Conservation (phyloP, 306 rosid genomes). For the Citrullus mucosospermus region DNA sequence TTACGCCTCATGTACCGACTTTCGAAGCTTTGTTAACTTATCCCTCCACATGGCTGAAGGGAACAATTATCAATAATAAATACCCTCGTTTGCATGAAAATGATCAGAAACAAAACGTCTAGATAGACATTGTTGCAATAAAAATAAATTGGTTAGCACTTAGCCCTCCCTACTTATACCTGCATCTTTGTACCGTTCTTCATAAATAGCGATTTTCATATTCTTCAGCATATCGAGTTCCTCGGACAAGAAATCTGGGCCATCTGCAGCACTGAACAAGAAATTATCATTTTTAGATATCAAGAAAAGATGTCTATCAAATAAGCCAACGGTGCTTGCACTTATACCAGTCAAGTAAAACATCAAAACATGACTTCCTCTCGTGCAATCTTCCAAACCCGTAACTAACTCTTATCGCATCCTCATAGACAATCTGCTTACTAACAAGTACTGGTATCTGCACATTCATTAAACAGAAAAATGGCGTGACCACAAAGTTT, state of each 20-base stretch:
- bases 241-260: constrained; percentile 58
- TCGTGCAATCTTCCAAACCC: constrained; percentile 56
- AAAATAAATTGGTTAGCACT: not conserved
- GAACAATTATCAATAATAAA: constrained; percentile 10
- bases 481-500: not conserved
- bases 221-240: constrained; percentile 72
- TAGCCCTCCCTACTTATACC: constrained; percentile 25
- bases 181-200: constrained; percentile 84
- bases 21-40: constrained; percentile 55
- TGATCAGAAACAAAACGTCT: not conserved
- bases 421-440: constrained; percentile 62
- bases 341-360: constrained; percentile 79
- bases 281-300: constrained; percentile 7
- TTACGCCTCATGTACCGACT: constrained; percentile 41
- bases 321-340: constrained; percentile 2
- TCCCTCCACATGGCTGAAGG: constrained; percentile 86
- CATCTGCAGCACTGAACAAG: constrained; percentile 60
- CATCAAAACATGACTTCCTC: constrained; percentile 54
- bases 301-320: not conserved
- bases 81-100: not conserved
- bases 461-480: constrained; percentile 7
- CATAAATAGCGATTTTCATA: constrained; percentile 54
- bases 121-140: not conserved
- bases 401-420: constrained; percentile 65
- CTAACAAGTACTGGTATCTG: constrained; percentile 95